Evolutionary conservation across 2,329 filamentous ascomycete species (phyloP).

Genomic region (Diaporthe sp.): DNA sequence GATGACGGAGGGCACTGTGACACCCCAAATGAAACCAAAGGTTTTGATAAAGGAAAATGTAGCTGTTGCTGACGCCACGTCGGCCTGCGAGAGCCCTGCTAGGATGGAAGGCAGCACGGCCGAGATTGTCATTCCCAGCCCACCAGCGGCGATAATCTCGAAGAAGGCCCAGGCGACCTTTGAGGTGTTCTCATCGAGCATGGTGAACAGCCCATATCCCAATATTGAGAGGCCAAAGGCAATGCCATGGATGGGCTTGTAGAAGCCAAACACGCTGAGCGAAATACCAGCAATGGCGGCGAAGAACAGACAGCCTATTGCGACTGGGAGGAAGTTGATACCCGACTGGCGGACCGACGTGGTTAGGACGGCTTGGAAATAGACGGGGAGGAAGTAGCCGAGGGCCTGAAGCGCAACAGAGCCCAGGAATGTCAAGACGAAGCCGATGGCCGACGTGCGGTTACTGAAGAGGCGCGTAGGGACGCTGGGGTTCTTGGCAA

Average conservation of each 20-base stretch:
- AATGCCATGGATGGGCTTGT: not conserved
- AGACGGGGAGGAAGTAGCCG: constrained; percentile 56
- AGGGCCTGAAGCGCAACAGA: constrained; percentile 51
- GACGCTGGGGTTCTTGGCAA: constrained; percentile 50
- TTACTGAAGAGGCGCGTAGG: constrained; percentile 60
- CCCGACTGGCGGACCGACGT: constrained; percentile 47
- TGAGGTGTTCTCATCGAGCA: not conserved
- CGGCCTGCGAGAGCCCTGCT: constrained; percentile 45
- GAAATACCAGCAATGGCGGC: constrained; percentile 18
- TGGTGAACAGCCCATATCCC: not conserved
- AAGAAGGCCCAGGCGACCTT: not conserved
- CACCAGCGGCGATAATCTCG: not conserved
- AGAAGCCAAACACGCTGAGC: not conserved
- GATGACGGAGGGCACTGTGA: constrained; percentile 52
- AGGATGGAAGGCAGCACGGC: constrained; percentile 54
- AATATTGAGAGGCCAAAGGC: not conserved
- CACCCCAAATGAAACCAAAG: constrained; percentile 55
- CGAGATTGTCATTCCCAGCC: constrained; percentile 49
- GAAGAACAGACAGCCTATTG: not conserved
- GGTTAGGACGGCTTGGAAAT: constrained; percentile 56
- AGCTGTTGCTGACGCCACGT: constrained; percentile 48
- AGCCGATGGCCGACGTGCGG: constrained; percentile 51
- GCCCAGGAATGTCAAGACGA: constrained; percentile 53
- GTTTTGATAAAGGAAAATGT: constrained; percentile 54
- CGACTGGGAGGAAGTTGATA: constrained; percentile 43